Percentiles rank a stretch among this genome's conserved stretches.
Conservation (phyloP, 23 red algal species). For the Gracilaria domingensis region DNA sequence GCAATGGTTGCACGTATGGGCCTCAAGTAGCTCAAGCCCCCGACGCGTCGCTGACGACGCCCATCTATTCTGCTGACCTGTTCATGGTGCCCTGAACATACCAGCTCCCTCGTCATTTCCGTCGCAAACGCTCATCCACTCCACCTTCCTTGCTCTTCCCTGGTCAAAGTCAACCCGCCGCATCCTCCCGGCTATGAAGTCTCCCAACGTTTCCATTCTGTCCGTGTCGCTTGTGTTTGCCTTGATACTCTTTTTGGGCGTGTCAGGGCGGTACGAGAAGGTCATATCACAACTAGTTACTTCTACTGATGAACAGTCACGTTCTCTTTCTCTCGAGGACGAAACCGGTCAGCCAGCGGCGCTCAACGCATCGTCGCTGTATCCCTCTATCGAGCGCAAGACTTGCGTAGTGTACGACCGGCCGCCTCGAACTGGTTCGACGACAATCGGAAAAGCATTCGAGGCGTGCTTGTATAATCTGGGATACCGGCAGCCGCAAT, state of each 20-base stretch:
- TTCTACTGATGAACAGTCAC: background rate
- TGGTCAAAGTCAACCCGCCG: no score
- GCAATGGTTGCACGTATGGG: no score
- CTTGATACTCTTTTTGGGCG: background rate
- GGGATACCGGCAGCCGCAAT: constrained; percentile 36
- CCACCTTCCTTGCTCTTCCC: no score
- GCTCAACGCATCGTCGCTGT: background rate
- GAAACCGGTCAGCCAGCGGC: background rate
- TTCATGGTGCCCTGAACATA: no score
- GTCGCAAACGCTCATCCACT: no score
- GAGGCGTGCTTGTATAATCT: constrained; percentile 10
- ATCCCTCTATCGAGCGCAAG: background rate
- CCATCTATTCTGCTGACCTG: no score
- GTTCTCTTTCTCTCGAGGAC: background rate
- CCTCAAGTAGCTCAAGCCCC: no score
- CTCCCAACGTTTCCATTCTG: background rate
- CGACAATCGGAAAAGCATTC: constrained; percentile 35
- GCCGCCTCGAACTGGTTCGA: constrained; percentile 43
- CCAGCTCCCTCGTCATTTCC: no score
- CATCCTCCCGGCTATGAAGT: no score
- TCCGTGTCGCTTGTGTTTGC: background rate
- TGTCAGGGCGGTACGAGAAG: background rate
- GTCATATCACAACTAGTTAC: background rate
- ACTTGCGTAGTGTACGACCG: constrained; percentile 42
- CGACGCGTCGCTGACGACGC: background rate